phyloP scores from a whole-genome alignment of 2,329 filamentous ascomycete genomes.

The Epichloe uncinata region DNA sequence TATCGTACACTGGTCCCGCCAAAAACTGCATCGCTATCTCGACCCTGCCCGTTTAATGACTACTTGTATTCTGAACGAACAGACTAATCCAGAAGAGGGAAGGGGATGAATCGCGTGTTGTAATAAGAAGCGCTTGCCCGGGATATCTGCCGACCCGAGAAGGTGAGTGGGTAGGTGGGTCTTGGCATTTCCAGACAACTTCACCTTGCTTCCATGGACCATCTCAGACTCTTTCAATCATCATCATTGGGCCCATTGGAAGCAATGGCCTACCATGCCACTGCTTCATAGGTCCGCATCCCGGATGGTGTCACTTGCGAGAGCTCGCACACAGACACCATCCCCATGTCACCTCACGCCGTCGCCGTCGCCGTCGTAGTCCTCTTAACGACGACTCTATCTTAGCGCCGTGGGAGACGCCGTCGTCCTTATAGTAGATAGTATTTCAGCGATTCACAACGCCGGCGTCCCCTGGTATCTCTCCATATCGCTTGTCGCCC shows the following conservation, averaged over 20 bases:
- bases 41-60: too few relatives aligned
- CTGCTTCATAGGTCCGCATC: conserved; percentile 3
- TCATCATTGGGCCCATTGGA: conserved; percentile 16
- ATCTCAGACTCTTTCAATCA: background rate
- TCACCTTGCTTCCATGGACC: too few relatives aligned
- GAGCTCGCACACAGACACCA: background rate
- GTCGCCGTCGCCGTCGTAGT: background rate
- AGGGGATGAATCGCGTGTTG: too few relatives aligned
- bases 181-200: too few relatives aligned
- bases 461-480: conserved; percentile 39
- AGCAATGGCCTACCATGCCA: conserved; percentile 4
- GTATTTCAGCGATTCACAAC: conserved; percentile 31
- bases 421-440: conserved; percentile 27
- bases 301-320: background rate
- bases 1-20: too few relatives aligned
- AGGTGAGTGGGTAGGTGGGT: too few relatives aligned
- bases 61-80: too few relatives aligned
- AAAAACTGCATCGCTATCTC: too few relatives aligned
- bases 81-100: too few relatives aligned
- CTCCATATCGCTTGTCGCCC: conserved; percentile 37
- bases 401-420: conserved; percentile 18
- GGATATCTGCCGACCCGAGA: too few relatives aligned
- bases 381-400: conserved; percentile 18
- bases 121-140: too few relatives aligned
- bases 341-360: background rate